These are phyloP conservation scores for Zoysia matrella DNA, from an alignment of 202 grass and related monocot genomes.

Conservation along the genomic window DNA sequence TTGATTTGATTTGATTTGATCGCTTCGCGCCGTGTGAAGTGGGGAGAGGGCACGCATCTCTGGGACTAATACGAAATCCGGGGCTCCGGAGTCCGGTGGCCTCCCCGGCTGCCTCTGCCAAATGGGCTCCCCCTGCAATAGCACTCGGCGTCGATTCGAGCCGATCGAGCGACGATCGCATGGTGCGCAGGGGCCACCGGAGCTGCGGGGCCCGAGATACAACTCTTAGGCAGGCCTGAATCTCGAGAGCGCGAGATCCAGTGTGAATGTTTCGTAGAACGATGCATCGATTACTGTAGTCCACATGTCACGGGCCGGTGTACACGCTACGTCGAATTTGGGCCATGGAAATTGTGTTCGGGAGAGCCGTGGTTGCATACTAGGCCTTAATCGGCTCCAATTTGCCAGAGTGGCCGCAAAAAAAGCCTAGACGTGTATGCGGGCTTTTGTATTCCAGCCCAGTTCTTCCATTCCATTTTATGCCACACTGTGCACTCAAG, in stretches of 20 bases:
- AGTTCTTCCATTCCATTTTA: too few species aligned
- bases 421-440: too few species aligned
- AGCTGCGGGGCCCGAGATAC: not conserved
- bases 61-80: not conserved
- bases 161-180: too few species aligned
- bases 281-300: not conserved
- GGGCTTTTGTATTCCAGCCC: too few species aligned
- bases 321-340: not conserved
- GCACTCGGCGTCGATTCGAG: too few species aligned
- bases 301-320: not conserved
- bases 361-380: not conserved
- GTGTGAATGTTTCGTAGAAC: slow-evolving; percentile 4
- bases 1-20: not conserved
- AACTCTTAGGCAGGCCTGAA: slow-evolving; percentile 12
- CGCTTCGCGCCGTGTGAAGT: not conserved
- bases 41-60: not conserved
- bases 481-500: too few species aligned
- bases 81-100: too few species aligned
- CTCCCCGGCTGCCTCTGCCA: too few species aligned
- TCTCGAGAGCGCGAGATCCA: slow-evolving; percentile 14
- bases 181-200: too few species aligned
- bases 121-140: too few species aligned
- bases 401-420: not conserved
- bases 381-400: not conserved
- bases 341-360: not conserved